These are phyloP conservation scores for Torulaspora indica DNA, from an alignment of 805 yeast genomes.

Conservation along the genomic window DNA sequence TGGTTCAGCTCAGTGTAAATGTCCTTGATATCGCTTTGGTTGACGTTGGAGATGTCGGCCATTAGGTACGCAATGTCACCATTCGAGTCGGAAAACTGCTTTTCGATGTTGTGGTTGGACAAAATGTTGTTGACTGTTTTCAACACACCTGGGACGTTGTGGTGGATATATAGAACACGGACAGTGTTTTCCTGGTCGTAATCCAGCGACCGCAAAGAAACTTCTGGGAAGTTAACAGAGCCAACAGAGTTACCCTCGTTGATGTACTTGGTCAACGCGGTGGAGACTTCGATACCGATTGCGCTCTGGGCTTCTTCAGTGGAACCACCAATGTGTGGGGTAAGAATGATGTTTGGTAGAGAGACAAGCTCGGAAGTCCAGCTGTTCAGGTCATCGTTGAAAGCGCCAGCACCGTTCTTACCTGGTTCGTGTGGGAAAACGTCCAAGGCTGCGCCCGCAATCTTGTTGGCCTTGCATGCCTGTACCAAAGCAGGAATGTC, in stretches of 20 bases:
- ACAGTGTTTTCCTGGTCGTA: conserved; percentile 83
- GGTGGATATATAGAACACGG: conserved; percentile 93
- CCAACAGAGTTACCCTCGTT: conserved; percentile 94
- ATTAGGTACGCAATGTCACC: conserved; percentile 95
- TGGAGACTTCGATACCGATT: conserved; percentile 91
- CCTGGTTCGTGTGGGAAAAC: conserved; percentile 97
- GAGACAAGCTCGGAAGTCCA: conserved; percentile 82
- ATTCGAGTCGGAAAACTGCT: conserved; percentile 95
- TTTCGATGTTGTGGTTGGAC: conserved; percentile 92
- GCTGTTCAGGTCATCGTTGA: conserved; percentile 64
- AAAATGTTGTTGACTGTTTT: conserved; percentile 94
- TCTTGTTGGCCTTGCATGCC: conserved; percentile 87
- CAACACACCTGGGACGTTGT: conserved; percentile 98
- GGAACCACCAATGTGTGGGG: conserved; percentile 98
- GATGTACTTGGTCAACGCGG: conserved; percentile 81
- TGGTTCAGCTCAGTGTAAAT: conserved; percentile 80
- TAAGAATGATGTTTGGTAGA: conserved; percentile 81
- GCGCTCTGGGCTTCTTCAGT: conserved; percentile 99
- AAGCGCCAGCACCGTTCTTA: conserved; percentile 82
- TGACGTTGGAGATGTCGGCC: conserved; percentile 93
- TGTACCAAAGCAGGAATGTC: conserved; percentile 90
- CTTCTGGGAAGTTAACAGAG: conserved; percentile 99
- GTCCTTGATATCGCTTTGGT: conserved; percentile 72
- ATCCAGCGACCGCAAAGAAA: conserved; percentile 78
- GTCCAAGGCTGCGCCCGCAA: conserved; percentile 96